phyloP scores from a whole-genome alignment of 2,329 filamentous ascomycete genomes.

The Exophiala spinifera region DNA sequence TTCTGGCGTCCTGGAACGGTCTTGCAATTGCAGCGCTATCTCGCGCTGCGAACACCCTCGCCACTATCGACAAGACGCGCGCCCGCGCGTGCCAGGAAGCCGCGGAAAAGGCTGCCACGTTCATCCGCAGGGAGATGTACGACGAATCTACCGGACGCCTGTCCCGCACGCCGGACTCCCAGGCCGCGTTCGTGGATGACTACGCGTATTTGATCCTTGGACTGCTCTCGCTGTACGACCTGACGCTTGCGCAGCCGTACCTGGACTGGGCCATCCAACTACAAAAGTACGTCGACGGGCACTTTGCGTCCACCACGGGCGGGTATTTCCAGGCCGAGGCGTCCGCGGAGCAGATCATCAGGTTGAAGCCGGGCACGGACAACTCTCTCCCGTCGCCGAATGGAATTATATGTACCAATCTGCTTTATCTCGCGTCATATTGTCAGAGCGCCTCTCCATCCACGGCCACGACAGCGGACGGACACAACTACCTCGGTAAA shows the following conservation, averaged over 20 bases:
- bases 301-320: conserved; percentile 61
- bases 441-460: conserved; percentile 54
- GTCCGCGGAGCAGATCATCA: conserved; percentile 47
- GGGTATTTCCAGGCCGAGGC: conserved; percentile 23
- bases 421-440: conserved; percentile 74
- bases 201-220: conserved; percentile 87
- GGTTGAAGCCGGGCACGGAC: conserved; percentile 94
- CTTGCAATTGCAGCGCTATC: conserved; percentile 82
- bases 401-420: conserved; percentile 77
- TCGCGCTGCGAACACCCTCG: conserved; percentile 67
- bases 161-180: conserved; percentile 51
- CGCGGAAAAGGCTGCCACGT: conserved; percentile 66
- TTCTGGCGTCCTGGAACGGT: conserved; percentile 84
- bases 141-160: conserved; percentile 60
- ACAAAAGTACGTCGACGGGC: conserved; percentile 67
- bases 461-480: too few species aligned
- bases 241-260: conserved; percentile 71
- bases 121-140: conserved; percentile 73
- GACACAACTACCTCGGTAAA: conserved; percentile 48
- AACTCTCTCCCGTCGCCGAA: conserved; percentile 87
- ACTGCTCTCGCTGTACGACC: conserved; percentile 77
- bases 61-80: conserved; percentile 55
- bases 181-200: conserved; percentile 88
- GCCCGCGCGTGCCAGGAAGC: conserved; percentile 61
- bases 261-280: conserved; percentile 77